Base-by-base conservation (phyloP, 2,329 filamentous ascomycete genomes). In the Alternaria brassicae region DNA sequence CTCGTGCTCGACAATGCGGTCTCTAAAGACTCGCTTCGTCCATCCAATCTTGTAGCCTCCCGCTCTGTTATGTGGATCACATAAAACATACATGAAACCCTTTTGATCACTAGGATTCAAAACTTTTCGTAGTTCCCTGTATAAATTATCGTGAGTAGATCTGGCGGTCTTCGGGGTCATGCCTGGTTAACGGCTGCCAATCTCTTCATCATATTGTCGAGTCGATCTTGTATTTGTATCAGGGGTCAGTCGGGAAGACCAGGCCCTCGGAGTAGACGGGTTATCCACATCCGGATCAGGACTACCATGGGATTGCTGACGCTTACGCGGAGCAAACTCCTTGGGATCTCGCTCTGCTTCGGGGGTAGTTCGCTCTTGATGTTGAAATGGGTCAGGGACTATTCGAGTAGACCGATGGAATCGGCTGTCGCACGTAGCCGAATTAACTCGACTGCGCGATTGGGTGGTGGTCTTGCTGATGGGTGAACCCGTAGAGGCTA, bases 51-150 rank as follows among this genome's bases (percentile, higher is more conserved):
- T 66, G 42, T 53, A 49, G 19, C 58, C 50, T 12, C 13, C 21
- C 2, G 28, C 15, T 3, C 17, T 30, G 3, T 36, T 23, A 0
- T 34, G 8, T 10, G 47, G 41, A 19, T 60, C 45, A 30, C 32
- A n/a, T 3, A 58, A n/a, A 15, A 62, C 36, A 30, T 66, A 66
- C 19, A 66, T 56, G 4, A 32, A 3, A n/a, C 63, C 63, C 10
- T 37, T 28, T 13, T 23, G 12, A n/a, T 51, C 47, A 2, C 34
- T 25, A 17, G 37, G 15, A n/a, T 34, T 55, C 6, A 53, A 17
- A 12, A 15, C 25, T 3, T 32, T 37, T 25, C 10, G 21, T 37
- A 61, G 53, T 32, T 41, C 41, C 6, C 19, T 19, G 5, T 42
- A 42, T 5, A 66, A 32, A 10, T 17, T 42, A 21, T 34, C 36